phyloP scores from a whole-genome alignment of 148 eudicot genomes.

The Drosera capensis region DNA sequence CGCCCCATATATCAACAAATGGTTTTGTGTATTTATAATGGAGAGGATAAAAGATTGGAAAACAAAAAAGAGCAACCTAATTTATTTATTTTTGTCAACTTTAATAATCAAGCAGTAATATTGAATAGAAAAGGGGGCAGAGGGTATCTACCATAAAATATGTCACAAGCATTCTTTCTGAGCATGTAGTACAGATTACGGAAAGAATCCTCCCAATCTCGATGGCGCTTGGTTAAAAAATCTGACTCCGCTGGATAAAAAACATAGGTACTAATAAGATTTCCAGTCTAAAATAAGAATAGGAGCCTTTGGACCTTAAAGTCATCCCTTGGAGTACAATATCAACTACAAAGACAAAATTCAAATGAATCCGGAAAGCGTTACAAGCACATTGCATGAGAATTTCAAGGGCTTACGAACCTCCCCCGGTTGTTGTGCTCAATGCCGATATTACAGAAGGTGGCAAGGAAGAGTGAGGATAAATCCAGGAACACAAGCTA shows the following conservation, averaged over 20 bases:
- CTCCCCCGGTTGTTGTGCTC: conserved; percentile 49
- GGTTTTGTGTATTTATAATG: no score
- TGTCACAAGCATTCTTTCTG: conserved; percentile 51
- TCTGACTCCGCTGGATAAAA: conserved; percentile 45
- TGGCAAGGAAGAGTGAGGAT: conserved; percentile 85
- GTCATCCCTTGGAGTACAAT: background rate
- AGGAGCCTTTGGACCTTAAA: background rate
- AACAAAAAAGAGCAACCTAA: no score
- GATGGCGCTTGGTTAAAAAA: conserved; percentile 62
- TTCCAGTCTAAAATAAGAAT: background rate
- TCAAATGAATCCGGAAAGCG: background rate
- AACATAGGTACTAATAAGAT: background rate
- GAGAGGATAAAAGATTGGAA: no score
- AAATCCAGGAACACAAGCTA: conserved; percentile 54
- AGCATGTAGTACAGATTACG: conserved; percentile 84
- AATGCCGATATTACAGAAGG: conserved; percentile 53
- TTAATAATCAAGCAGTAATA: no score
- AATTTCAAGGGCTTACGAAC: conserved; percentile 22
- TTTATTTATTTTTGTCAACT: no score
- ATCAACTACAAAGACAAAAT: background rate
- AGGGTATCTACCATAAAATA: conserved; percentile 67
- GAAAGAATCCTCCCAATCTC: conserved; percentile 91
- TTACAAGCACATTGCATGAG: background rate
- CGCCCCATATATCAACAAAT: no score
- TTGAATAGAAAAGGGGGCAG: background rate